Percentiles rank a stretch among this genome's conserved stretches.
These are phyloP conservation scores for Naganishia randhawae DNA, from an alignment of 768 basidiomycete species.

Conservation along the genomic window DNA sequence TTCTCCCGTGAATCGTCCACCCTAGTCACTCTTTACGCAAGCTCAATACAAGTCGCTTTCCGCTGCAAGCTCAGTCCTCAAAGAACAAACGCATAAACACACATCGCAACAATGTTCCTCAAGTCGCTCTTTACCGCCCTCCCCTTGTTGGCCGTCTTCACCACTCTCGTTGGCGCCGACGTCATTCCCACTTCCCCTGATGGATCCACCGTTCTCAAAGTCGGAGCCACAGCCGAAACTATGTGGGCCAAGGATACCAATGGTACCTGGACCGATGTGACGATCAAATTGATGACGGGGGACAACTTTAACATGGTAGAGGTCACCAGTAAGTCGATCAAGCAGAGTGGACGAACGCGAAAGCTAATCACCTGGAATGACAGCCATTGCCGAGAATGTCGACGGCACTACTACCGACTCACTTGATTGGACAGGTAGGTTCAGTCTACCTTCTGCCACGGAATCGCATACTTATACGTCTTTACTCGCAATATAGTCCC, in stretches of 20 bases:
- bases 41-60: not conserved
- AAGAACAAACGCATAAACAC: not conserved
- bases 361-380: not conserved
- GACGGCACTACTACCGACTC: conserved; percentile 39
- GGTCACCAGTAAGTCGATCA: conserved; percentile 27
- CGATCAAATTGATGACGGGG: conserved; percentile 45
- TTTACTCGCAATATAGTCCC: conserved; percentile 33
- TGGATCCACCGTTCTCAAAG: conserved; percentile 37
- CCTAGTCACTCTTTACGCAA: conserved; percentile 9
- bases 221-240: conserved; percentile 35
- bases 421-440: conserved; percentile 23
- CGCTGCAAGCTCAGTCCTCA: not conserved
- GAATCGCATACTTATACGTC: not conserved
- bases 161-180: conserved; percentile 31
- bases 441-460: not conserved
- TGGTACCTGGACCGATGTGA: conserved; percentile 38
- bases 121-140: conserved; percentile 29
- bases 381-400: conserved; percentile 25
- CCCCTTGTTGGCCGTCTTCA: conserved; percentile 20
- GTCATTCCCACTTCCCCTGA: conserved; percentile 44
- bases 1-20: not conserved
- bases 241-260: conserved; percentile 41
- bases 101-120: conserved; percentile 23
- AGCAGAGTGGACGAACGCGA: not conserved
- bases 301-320: conserved; percentile 41